These are phyloP conservation scores for Monosporascus ibericus DNA, from an alignment of 2,329 filamentous ascomycete genomes.

Conservation along the genomic window DNA sequence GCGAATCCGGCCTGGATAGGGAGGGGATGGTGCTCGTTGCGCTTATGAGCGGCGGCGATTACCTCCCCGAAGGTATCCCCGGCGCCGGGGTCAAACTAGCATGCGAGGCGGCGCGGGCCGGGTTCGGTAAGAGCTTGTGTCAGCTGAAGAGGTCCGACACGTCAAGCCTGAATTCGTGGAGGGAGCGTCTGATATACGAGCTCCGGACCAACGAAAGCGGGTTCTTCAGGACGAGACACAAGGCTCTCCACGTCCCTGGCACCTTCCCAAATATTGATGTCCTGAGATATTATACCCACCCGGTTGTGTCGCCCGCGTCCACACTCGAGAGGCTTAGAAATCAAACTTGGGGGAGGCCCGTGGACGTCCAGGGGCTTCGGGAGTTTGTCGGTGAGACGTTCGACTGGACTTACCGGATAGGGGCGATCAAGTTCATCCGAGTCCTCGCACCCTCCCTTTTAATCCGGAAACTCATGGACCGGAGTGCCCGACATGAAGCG, in stretches of 20 bases:
- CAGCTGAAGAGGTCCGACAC: constrained; percentile 54
- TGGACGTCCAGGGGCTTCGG: constrained; percentile 63
- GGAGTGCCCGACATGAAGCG: constrained; percentile 26
- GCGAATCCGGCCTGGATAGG: constrained; percentile 60
- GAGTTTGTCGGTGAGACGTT: constrained; percentile 74
- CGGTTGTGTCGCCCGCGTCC: constrained; percentile 63
- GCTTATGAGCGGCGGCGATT: constrained; percentile 92
- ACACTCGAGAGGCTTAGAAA: constrained; percentile 49
- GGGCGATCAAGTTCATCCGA: constrained; percentile 78
- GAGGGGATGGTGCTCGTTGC: constrained; percentile 93
- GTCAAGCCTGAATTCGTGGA: constrained; percentile 62
- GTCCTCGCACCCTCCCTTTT: constrained; percentile 74
- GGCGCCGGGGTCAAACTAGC: constrained; percentile 84
- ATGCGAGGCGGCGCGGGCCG: constrained; percentile 82
- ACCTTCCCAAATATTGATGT: constrained; percentile 76
- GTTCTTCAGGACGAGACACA: constrained; percentile 72
- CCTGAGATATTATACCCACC: constrained; percentile 81
- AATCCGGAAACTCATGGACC: constrained; percentile 47
- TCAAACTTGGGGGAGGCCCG: constrained; percentile 54
- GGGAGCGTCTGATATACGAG: constrained; percentile 64
- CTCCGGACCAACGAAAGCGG: constrained; percentile 77
- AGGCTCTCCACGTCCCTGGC: constrained; percentile 67
- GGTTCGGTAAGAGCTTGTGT: constrained; percentile 75
- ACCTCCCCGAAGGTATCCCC: constrained; percentile 79
- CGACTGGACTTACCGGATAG: constrained; percentile 73